Conservation (phyloP, 2,329 filamentous ascomycete species). For the Phoma sp. region DNA sequence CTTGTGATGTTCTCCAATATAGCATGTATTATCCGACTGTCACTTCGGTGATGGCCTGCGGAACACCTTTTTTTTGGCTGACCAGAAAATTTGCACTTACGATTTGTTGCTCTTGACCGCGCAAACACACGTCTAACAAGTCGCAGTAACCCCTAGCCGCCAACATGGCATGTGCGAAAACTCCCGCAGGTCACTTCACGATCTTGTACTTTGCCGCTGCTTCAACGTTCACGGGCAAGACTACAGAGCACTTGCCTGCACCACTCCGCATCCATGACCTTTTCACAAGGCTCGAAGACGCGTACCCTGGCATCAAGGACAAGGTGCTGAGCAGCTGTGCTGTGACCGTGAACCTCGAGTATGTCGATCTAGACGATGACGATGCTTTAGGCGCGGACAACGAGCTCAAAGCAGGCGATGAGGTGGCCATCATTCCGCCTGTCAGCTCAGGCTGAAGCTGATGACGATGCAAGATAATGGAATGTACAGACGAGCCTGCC, state of each 20-base stretch:
- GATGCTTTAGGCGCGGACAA: constrained; percentile 54
- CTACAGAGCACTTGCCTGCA: constrained; percentile 70
- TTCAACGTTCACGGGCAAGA: constrained; percentile 72
- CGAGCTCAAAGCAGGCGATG: constrained; percentile 75
- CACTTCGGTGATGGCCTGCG: constrained; percentile 40
- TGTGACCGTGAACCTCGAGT: constrained; percentile 81
- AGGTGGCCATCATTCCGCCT: constrained; percentile 86
- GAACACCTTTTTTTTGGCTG: constrained; percentile 43
- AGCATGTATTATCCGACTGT: constrained; percentile 60
- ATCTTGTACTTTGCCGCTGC: constrained; percentile 84
- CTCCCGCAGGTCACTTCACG: constrained; percentile 73
- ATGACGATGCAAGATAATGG: not conserved
- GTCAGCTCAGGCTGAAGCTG: constrained; percentile 80
- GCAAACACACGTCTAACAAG: constrained; percentile 23
- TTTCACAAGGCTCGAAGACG: constrained; percentile 71
- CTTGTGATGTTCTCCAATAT: constrained; percentile 49
- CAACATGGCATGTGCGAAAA: constrained; percentile 53
- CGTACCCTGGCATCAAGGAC: constrained; percentile 72
- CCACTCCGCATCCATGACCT: constrained; percentile 69
- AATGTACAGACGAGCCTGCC: not conserved
- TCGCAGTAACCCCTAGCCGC: constrained; percentile 5
- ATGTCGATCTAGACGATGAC: constrained; percentile 72
- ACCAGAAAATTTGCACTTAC: constrained; percentile 23
- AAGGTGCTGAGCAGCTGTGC: constrained; percentile 76
- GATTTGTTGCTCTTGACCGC: not conserved